Conservation (phyloP, 1,284 basidiomycete genomes). For the Fomitopsis palustris region DNA sequence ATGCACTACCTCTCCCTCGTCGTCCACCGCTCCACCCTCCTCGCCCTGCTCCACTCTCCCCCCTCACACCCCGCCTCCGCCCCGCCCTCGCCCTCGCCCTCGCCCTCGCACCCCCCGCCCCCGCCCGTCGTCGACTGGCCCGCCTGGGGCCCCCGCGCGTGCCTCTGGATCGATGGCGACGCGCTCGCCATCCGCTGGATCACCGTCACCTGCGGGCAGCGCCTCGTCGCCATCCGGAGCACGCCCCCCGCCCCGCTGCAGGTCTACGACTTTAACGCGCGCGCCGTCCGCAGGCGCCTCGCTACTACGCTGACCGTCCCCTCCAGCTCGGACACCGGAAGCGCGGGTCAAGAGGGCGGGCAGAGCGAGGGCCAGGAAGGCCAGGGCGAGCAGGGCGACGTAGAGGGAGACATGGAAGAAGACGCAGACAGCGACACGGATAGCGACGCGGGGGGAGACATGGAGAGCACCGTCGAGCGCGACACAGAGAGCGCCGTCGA, state of each 20-base stretch:
- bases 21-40: slow-evolving; percentile 18
- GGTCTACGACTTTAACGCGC: slow-evolving; percentile 22
- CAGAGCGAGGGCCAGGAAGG: no score
- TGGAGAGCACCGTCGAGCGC: no score
- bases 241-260: slow-evolving; percentile 15
- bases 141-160: slow-evolving; percentile 17
- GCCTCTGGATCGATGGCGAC: slow-evolving; percentile 19
- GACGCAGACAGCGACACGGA: no score
- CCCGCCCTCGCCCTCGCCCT: neutral
- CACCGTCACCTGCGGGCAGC: slow-evolving; percentile 24
- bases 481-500: slow-evolving; percentile 11
- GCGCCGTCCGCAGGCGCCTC: neutral
- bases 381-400: no score
- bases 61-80: no score
- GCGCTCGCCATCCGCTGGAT: slow-evolving; percentile 22
- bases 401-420: no score
- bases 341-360: no score
- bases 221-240: slow-evolving; percentile 16
- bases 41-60: slow-evolving; percentile 1
- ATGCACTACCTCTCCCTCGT: slow-evolving; percentile 20
- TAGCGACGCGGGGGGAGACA: no score
- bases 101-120: neutral
- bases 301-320: neutral
- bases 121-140: slow-evolving; percentile 11
- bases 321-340: no score